A percentile compares a stretch with the other conserved stretches of the same genome.
Conservation (phyloP, 2,329 filamentous ascomycete genomes). For the Lachnellula arida region DNA sequence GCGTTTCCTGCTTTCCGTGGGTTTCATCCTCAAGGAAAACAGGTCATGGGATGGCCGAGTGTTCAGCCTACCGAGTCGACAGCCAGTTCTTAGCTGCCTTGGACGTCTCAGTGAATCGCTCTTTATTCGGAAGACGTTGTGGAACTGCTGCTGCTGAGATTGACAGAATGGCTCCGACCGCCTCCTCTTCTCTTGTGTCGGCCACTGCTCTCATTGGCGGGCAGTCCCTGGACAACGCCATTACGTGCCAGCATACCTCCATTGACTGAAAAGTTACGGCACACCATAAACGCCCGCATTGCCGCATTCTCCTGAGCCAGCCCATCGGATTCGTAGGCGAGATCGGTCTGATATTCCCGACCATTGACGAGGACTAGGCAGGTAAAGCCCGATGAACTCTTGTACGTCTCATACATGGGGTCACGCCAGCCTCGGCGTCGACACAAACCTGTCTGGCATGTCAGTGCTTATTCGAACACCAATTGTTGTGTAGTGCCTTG, state of each 20-base stretch:
- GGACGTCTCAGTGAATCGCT: conserved; percentile 18
- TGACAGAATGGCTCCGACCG: conserved; percentile 30
- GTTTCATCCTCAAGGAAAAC: conserved; percentile 12
- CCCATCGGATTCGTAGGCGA: conserved; percentile 73
- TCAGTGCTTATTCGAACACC: conserved; percentile 22
- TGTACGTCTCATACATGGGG: conserved; percentile 81
- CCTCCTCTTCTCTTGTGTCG: conserved; percentile 28
- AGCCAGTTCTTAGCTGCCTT: conserved; percentile 27
- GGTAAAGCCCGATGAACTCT: conserved; percentile 69
- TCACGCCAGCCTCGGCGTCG: conserved; percentile 91
- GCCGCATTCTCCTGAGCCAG: conserved; percentile 90
- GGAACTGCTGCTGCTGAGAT: conserved; percentile 33
- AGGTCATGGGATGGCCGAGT: conserved; percentile 10
- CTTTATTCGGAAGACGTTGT: conserved; percentile 30
- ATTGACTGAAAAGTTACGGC: conserved; percentile 94
- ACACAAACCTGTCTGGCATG: conserved; percentile 68
- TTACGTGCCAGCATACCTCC: conserved; percentile 80
- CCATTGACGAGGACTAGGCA: conserved; percentile 95
- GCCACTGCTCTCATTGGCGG: conserved; percentile 38
- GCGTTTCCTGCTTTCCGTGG: conserved; percentile 4
- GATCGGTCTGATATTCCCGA: conserved; percentile 90
- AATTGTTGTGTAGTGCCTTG: conserved; percentile 13
- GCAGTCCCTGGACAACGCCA: conserved; percentile 63
- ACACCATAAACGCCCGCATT: conserved; percentile 95
- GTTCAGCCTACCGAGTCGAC: conserved; percentile 13